A percentile compares a stretch with the other conserved stretches of the same genome.
Conservation (phyloP, 78 protist species). For the Dictyostelium brefeldianum region DNA sequence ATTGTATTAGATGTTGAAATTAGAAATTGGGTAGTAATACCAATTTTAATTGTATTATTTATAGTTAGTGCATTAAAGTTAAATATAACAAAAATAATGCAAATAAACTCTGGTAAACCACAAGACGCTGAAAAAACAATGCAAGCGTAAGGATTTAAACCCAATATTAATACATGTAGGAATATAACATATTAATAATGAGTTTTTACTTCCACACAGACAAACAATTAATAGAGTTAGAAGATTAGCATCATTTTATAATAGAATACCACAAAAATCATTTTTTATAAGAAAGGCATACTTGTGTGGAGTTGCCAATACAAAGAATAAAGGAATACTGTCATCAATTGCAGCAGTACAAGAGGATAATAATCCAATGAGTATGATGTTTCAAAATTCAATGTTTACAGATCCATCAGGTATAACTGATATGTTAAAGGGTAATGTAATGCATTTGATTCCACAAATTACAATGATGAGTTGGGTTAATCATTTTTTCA, state of each 20-base stretch:
- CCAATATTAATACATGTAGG: neutral
- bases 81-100: slow-evolving; percentile 62
- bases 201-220: too few relatives aligned
- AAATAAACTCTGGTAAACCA: slow-evolving; percentile 50
- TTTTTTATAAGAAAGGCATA: slow-evolving; percentile 67
- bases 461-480: slow-evolving; percentile 91
- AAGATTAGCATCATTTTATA: slow-evolving; percentile 59
- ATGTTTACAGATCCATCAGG: slow-evolving; percentile 81
- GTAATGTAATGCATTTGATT: slow-evolving; percentile 84
- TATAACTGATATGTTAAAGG: slow-evolving; percentile 91
- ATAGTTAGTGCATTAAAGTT: slow-evolving; percentile 85
- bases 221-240: slow-evolving; percentile 72
- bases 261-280: slow-evolving; percentile 67
- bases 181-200: too few relatives aligned
- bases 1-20: slow-evolving; percentile 78
- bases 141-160: neutral
- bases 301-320: slow-evolving; percentile 23
- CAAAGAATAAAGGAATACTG: slow-evolving; percentile 30
- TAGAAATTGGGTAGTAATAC: slow-evolving; percentile 90
- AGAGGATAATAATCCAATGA: slow-evolving; percentile 37
- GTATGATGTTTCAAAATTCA: slow-evolving; percentile 53
- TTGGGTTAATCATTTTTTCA: slow-evolving; percentile 89
- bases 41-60: slow-evolving; percentile 88
- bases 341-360: neutral
- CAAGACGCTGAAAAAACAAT: slow-evolving; percentile 51